Base-by-base conservation (phyloP, 2,329 filamentous ascomycete species). In the Purpureocillium takamizusanense region DNA sequence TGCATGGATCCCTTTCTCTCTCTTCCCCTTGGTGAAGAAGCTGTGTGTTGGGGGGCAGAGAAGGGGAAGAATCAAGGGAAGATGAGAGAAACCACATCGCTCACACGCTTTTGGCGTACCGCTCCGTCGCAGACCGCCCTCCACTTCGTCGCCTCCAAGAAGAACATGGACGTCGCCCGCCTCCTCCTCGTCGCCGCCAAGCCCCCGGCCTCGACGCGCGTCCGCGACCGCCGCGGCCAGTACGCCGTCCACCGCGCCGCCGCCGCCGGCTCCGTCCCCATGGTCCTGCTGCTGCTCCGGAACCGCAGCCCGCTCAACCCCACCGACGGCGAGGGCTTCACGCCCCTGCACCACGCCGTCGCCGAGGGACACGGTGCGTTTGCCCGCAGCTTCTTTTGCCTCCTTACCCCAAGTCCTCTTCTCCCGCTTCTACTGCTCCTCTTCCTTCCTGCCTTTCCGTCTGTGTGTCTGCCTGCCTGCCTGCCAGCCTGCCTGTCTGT, bases 101-200 rank as follows among this genome's bases (percentile, higher is more conserved):
- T 33, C 11, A 41, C 31, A 27, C 36, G 7, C 13, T 27, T 15
- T n/a, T 8, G 3, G 4, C 49, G 92, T 76, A 95, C 88, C 16
- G 86, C 83, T 8, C 74, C 21, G 17, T 8, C 4, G 4, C 48
- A 94, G 76, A 95, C 88, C 16, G 86, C 83, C 9, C 74, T 98
- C 15, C 90, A 97, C 61, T 95, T 97, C 56, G 80, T 88, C 35
- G 83, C 86, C 12, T 95, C 88, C 25, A 98, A 98, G 62, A 78
- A 78, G 52, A 89, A 94, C 55, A 67, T 95, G 33, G 86, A 94
- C 46, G 72, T 84, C 7, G 87, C 87, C 18, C 81, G 81, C 35
- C 78, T 78, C 41, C 74, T 98, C n/a, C 64, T 98, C 30, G n/a
- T n/a, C n/a, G 70, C 74, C 14, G 72, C 79, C 50, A 83, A 84